These are phyloP conservation scores for Akebia trifoliata DNA, from an alignment of 164 flowering plant species.

Conservation along the genomic window DNA sequence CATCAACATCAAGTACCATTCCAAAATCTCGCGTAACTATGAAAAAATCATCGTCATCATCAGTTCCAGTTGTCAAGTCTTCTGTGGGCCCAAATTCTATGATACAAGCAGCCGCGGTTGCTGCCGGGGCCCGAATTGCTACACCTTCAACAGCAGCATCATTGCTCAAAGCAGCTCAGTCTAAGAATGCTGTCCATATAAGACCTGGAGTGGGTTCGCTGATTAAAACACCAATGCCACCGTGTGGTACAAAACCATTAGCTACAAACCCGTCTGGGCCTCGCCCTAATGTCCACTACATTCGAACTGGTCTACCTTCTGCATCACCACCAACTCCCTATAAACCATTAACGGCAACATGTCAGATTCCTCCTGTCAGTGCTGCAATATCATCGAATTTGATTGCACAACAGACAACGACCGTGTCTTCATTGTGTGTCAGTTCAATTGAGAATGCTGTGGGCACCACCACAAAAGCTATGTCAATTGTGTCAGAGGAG, in stretches of 20 bases:
- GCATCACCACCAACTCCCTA: constrained; percentile 18
- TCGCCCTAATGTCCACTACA: constrained; percentile 43
- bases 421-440: constrained; percentile 1
- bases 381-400: constrained; percentile 7
- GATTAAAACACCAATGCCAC: constrained; percentile 32
- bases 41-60: constrained; percentile 25
- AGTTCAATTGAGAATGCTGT: constrained; percentile 10
- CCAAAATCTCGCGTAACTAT: constrained; percentile 16
- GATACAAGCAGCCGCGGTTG: constrained; percentile 81
- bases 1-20: constrained; percentile 18
- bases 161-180: constrained; percentile 56
- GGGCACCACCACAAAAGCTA: constrained; percentile 9
- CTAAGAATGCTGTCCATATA: constrained; percentile 58
- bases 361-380: constrained; percentile 15
- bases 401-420: constrained; percentile 8
- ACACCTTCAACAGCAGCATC: constrained; percentile 64
- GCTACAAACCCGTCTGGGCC: constrained; percentile 20
- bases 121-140: constrained; percentile 89
- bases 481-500: constrained; percentile 8
- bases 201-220: constrained; percentile 44
- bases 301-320: constrained; percentile 29
- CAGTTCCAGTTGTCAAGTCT: constrained; percentile 26
- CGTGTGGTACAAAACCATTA: constrained; percentile 26
- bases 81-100: constrained; percentile 31
- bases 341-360: constrained; percentile 13